Evolutionary conservation across 148 eudicot species (phyloP).

Genomic region (Vaccinium myrtillus): DNA sequence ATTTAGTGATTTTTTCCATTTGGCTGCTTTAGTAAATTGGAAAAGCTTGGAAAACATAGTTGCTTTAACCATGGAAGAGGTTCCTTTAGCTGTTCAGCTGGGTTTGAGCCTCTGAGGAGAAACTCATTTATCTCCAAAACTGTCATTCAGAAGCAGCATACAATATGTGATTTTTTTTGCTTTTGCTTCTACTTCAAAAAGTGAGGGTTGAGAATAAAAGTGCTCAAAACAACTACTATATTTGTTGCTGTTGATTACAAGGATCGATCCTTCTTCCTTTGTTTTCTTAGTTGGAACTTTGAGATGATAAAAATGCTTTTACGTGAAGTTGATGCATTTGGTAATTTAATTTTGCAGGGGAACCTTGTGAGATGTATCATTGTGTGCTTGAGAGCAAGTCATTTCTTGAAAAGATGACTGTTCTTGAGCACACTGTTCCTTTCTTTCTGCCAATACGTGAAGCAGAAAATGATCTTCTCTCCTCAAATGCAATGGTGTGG

Average conservation of each 20-base stretch:
- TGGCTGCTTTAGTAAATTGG: not conserved
- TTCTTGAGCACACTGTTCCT: slow-evolving; percentile 93
- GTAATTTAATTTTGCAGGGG: slow-evolving; percentile 52
- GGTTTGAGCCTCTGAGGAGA: not conserved
- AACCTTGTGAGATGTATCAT: slow-evolving; percentile 85
- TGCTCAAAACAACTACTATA: not conserved
- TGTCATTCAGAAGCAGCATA: not conserved
- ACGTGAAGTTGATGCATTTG: not conserved
- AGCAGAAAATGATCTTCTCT: slow-evolving; percentile 87
- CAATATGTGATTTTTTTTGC: not conserved
- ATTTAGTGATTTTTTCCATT: not conserved
- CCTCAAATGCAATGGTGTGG: slow-evolving; percentile 97
- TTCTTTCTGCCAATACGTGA: slow-evolving; percentile 93
- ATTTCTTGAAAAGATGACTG: slow-evolving; percentile 96
- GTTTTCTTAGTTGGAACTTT: not conserved
- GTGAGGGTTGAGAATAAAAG: not conserved
- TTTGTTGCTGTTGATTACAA: not conserved
- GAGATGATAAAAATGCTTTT: not conserved
- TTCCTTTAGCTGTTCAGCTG: not conserved
- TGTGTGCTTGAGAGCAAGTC: slow-evolving; percentile 98
- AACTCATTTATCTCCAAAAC: not conserved
- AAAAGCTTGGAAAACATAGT: too few species aligned
- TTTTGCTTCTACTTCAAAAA: not conserved
- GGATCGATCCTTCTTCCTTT: not conserved
- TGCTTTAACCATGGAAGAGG: too few species aligned